A percentile compares a stretch with the other conserved stretches of the same genome.
Conservation (phyloP, 352 stramenopile genomes). For the Globisporangium iwayamae region DNA sequence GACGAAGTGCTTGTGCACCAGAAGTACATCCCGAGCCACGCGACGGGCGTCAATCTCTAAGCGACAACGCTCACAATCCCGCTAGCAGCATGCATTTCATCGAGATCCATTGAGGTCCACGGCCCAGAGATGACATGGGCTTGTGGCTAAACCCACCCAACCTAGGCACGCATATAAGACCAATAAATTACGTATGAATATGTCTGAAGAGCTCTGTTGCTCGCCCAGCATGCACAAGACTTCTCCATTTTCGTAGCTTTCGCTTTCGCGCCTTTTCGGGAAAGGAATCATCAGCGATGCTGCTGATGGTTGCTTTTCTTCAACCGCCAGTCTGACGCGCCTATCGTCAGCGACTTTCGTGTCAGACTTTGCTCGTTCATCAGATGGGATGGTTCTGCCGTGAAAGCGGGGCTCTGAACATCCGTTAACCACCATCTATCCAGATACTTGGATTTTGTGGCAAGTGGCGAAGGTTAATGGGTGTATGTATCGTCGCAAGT, state of each 20-base stretch:
- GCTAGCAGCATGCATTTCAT: neutral
- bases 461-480: neutral
- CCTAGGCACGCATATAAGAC: neutral
- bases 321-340: constrained; percentile 1
- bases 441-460: neutral
- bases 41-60: constrained; percentile 65
- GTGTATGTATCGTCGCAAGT: constrained; percentile 5
- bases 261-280: neutral
- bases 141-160: neutral
- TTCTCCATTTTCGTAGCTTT: neutral
- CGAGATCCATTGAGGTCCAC: neutral
- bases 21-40: constrained; percentile 79
- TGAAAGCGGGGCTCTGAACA: constrained; percentile 5
- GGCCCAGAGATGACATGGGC: neutral
- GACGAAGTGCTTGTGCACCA: constrained; percentile 69
- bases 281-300: neutral
- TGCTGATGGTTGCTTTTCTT: no score
- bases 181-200: constrained; percentile 1
- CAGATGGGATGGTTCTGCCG: constrained; percentile 1
- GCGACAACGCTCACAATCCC: neutral
- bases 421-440: constrained; percentile 16
- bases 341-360: neutral
- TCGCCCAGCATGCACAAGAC: neutral
- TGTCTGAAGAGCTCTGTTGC: neutral
- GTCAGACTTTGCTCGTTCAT: neutral